phyloP scores from a whole-genome alignment of 1,139 yeast species.

The Yamadazyma songkhlaensis region DNA sequence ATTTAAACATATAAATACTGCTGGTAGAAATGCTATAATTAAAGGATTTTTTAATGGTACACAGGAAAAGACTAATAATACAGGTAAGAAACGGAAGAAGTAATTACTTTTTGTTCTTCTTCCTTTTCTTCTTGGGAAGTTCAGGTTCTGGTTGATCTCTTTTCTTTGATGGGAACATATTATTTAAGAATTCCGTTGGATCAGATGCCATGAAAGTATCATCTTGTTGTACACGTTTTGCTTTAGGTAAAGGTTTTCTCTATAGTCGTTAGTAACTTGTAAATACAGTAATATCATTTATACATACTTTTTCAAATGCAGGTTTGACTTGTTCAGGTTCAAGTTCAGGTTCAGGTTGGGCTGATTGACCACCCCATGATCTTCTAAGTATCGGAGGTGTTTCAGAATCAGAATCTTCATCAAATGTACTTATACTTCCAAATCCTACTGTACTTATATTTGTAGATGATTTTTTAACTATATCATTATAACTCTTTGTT shows the following conservation, averaged over 20 bases:
- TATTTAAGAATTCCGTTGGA: slow-evolving; percentile 7
- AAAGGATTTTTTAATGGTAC: slow-evolving; percentile 49
- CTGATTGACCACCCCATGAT: slow-evolving; percentile 21
- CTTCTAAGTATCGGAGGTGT: slow-evolving; percentile 21
- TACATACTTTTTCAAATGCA: slow-evolving; percentile 6
- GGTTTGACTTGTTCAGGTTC: slow-evolving; percentile 1
- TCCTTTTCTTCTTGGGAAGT: slow-evolving; percentile 6
- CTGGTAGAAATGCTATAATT: slow-evolving; percentile 81
- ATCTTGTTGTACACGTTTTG: slow-evolving; percentile 6
- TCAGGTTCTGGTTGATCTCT: slow-evolving; percentile 3
- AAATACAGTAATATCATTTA: neutral
- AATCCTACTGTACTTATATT: slow-evolving; percentile 46
- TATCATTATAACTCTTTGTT: slow-evolving; percentile 17
- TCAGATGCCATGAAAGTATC: slow-evolving; percentile 5
- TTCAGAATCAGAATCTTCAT: slow-evolving; percentile 11
- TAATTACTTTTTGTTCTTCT: slow-evolving; percentile 8
- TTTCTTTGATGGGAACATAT: slow-evolving; percentile 4
- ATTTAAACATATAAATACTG: slow-evolving; percentile 87
- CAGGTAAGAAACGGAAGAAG: slow-evolving; percentile 20
- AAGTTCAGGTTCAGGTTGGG: slow-evolving; percentile 1
- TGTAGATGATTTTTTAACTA: slow-evolving; percentile 20
- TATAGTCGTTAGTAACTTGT: neutral
- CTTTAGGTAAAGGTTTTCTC: slow-evolving; percentile 4
- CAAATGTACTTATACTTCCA: slow-evolving; percentile 35
- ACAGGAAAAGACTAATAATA: slow-evolving; percentile 15